phyloP scores from a whole-genome alignment of 345 rosid genomes.

The Microthlaspi erraticum region DNA sequence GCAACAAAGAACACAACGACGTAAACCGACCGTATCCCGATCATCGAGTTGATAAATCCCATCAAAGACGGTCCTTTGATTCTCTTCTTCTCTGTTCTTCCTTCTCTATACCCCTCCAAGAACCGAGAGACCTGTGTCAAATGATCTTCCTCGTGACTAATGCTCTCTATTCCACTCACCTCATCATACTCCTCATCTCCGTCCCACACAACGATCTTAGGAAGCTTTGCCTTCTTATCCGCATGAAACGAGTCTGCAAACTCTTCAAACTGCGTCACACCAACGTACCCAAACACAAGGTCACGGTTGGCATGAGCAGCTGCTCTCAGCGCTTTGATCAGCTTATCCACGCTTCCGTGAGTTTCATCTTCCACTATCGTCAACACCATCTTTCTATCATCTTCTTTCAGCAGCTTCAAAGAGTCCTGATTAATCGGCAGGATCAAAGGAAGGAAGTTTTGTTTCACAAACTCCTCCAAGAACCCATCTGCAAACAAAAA shows the following conservation, averaged over 20 bases:
- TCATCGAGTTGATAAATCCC: slow-evolving; percentile 68
- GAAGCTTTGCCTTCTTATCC: slow-evolving; percentile 60
- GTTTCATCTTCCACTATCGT: slow-evolving; percentile 77
- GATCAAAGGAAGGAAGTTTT: slow-evolving; percentile 75
- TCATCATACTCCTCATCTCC: slow-evolving; percentile 75
- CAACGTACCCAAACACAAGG: slow-evolving; percentile 85
- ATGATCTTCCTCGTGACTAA: slow-evolving; percentile 70
- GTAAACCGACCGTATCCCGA: slow-evolving; percentile 64
- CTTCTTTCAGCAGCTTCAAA: slow-evolving; percentile 76
- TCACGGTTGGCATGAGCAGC: slow-evolving; percentile 95
- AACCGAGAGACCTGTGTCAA: slow-evolving; percentile 75
- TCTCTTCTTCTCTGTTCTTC: slow-evolving; percentile 59
- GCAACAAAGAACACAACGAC: slow-evolving; percentile 73
- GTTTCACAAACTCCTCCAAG: slow-evolving; percentile 80
- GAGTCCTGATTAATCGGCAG: slow-evolving; percentile 83
- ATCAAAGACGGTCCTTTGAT: slow-evolving; percentile 75
- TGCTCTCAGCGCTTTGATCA: slow-evolving; percentile 74
- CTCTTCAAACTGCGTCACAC: slow-evolving; percentile 76
- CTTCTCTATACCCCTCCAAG: slow-evolving; percentile 81
- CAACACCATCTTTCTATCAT: slow-evolving; percentile 80
- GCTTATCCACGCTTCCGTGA: slow-evolving; percentile 62
- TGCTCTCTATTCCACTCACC: slow-evolving; percentile 63
- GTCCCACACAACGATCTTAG: slow-evolving; percentile 86
- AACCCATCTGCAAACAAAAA: slow-evolving; percentile 62
- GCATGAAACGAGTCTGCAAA: slow-evolving; percentile 77